A percentile compares a stretch with the other conserved stretches of the same genome.
These are phyloP conservation scores for Mytilinidion resinicola DNA, from an alignment of 495 filamentous ascomycete genomes.

Conservation along the genomic window DNA sequence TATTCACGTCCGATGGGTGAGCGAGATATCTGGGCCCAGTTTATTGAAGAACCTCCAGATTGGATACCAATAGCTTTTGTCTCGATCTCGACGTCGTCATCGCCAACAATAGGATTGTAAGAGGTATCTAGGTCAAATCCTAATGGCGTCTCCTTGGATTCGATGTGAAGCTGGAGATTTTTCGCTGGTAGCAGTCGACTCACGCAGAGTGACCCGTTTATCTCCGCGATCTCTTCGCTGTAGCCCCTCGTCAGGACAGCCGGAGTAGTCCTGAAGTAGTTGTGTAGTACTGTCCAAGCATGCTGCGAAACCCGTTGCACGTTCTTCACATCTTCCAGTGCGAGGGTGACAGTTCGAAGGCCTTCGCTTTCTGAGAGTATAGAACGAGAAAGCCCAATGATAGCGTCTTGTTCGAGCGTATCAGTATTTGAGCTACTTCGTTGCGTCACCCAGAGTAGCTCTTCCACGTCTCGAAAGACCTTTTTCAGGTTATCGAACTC, in stretches of 20 bases:
- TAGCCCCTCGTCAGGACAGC: neutral
- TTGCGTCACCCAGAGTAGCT: neutral
- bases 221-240: neutral
- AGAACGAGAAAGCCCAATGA: neutral
- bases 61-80: constrained; percentile 17
- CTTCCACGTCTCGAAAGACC: neutral
- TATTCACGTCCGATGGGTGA: neutral
- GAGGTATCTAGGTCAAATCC: constrained; percentile 8
- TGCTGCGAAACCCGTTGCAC: neutral
- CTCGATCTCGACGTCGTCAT: constrained; percentile 14
- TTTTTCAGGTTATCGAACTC: neutral
- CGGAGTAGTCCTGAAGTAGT: neutral
- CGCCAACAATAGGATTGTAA: neutral
- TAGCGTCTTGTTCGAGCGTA: neutral
- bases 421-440: neutral
- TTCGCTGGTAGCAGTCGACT: neutral
- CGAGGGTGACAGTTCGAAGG: neutral
- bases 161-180: neutral
- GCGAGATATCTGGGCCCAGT: neutral
- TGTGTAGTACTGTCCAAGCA: neutral
- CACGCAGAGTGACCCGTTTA: neutral
- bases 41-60: constrained; percentile 1
- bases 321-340: neutral
- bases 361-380: neutral
- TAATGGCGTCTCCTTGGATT: neutral